These are phyloP conservation scores for Hirsutella rhossiliensis DNA, from an alignment of 2,329 filamentous ascomycete genomes.

Conservation along the genomic window DNA sequence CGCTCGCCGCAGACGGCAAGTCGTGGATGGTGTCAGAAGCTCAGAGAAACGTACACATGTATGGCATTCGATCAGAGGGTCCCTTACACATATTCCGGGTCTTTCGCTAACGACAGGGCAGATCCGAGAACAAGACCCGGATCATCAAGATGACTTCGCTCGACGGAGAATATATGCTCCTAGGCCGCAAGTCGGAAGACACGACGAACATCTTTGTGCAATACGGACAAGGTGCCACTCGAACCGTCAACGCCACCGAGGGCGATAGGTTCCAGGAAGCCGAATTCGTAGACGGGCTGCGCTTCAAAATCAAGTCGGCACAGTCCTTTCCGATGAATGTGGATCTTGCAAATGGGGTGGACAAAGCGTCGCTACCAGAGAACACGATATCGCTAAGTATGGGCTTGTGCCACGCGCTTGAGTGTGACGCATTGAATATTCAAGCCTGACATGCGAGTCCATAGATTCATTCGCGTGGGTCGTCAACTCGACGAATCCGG, in stretches of 20 bases:
- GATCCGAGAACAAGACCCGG: conserved; percentile 15
- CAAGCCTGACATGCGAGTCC: neutral
- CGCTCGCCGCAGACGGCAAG: conserved; percentile 1
- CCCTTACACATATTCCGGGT: neutral
- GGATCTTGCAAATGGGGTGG: conserved; percentile 1
- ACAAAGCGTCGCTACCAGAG: neutral
- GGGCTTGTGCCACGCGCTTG: neutral
- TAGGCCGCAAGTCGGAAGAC: conserved; percentile 15
- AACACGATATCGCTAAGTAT: conserved; percentile 1
- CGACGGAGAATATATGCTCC: conserved; percentile 18
- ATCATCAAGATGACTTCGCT: conserved; percentile 19
- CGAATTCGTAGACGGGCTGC: conserved; percentile 16
- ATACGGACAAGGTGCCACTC: conserved; percentile 17
- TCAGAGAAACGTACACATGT: conserved; percentile 14
- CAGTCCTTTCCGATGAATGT: conserved; percentile 1
- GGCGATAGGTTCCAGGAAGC: conserved; percentile 11
- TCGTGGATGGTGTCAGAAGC: conserved; percentile 8
- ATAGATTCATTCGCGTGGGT: conserved; percentile 1
- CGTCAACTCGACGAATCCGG: neutral
- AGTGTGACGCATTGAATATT: neutral
- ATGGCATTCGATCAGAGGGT: neutral
- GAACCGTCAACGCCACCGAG: conserved; percentile 15
- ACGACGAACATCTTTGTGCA: conserved; percentile 18
- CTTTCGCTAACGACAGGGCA: neutral
- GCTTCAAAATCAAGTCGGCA: conserved; percentile 6